Evolutionary conservation across 495 filamentous ascomycete genomes (phyloP), one percentile per base, ranked within the genome.

Genomic region (Hypoxylon fuscum): DNA sequence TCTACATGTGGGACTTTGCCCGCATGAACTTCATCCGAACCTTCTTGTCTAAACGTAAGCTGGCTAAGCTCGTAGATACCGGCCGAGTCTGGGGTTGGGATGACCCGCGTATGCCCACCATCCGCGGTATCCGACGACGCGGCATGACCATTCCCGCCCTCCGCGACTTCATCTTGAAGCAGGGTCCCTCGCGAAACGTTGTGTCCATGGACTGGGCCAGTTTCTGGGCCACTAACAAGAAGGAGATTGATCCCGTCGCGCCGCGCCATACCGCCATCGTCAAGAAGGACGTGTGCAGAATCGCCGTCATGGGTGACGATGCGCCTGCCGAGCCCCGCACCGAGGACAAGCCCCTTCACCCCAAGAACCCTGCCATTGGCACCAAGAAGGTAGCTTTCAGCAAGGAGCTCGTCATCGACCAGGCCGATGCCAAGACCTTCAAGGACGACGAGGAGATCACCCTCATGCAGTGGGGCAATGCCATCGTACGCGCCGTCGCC

Each of bases 1-100:
- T 98, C 10, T 86, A 97, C 74, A 90, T 98, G 76, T 98, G 95
- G 95, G 93, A 97, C 74, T 98, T 98, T 77, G 86, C 94, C 34
- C 88, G 95, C 67, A 91, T 98, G 84, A 97, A 96, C 83, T 97
- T 98, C 70, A 85, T 97, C 71, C 85, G 88, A 21, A 96, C 93
- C 0, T 82, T 97, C 55, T 83, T 97, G 1, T 95, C 90, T 15
- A 98, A 98, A 82, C 88, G 95, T 38, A 98, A 98, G 80, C 84
- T 98, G 18, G 92, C 93, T 23, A 96, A 94, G 80, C 83, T 97
- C 34, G 95, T 98, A 35, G 90, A 97, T 43, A 77, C 84, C 47
- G 93, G 92, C 35, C 80, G 83, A 48, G 95, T 98, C 60, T 91
- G 88, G 85, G 93, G 93, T 60, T 97, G 93, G 93, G 91, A 96